Base-by-base conservation (phyloP, 176 grass and related monocot genomes). In the Zizania latifolia region DNA sequence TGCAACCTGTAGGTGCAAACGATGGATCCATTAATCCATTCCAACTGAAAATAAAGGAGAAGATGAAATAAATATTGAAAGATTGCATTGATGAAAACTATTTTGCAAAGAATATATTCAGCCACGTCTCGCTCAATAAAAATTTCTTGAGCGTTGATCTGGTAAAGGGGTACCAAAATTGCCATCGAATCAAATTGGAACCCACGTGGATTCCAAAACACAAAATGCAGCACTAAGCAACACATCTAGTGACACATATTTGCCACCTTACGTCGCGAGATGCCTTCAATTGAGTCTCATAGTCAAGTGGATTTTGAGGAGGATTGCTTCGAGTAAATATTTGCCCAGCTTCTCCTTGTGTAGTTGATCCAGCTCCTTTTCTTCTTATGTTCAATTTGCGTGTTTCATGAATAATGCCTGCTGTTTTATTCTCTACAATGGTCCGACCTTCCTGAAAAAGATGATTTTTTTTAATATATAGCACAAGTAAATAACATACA, bases 251-350 rank as follows among this genome's bases (percentile, higher is more conserved):
- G 72, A 88, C 79, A 86, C 81, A 87, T 72, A 83, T 81, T 91
- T 73, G 91, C 91, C 89, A 98, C 95, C 95, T 98, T 98, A 98
- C 95, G 91, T 98, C 95, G 81, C 91, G 91, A 88, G 91, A 99
- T 90, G 95, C 95, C 95, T 99, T 99, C 86, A 99, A 75, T 71
- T 99, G 95, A 79, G 84, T 94, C 71, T 88, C 95, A 48, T 99
- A 86, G 23, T 94, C 91, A 15, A 93, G 84, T 84, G 88, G 86
- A 81, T 88, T 94, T 62, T 78, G 88, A 75, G 84, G 84, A 76
- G 84, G 46, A 60, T 88, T 64, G 73, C 70, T 81, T 79, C 94
- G 91, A 62, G 53, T 40, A 69, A 79, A 83, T 64, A 86, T 94
- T 73, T 85, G 84, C 71, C 75, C 59, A 78, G 71, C 43, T 75